phyloP scores from a whole-genome alignment of 1,139 yeast genomes.

The Candida sanyaensis region DNA sequence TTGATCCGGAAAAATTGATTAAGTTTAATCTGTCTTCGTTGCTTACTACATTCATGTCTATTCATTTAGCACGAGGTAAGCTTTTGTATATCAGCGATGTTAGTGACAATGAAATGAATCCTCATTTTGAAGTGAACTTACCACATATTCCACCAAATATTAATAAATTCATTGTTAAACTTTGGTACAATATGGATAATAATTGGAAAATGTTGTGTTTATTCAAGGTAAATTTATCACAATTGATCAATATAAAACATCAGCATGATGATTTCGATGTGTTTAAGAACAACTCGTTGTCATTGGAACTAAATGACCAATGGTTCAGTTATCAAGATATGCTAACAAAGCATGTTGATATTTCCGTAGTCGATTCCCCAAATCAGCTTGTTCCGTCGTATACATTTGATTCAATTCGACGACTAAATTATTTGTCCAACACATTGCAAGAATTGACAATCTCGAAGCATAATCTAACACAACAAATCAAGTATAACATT shows the following conservation, averaged over 20 bases:
- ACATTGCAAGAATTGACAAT: conserved; percentile 33
- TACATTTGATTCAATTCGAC: conserved; percentile 37
- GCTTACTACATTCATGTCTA: conserved; percentile 29
- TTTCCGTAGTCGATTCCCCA: neutral
- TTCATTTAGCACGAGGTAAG: conserved; percentile 22
- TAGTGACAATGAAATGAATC: conserved; percentile 23
- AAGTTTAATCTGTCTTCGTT: conserved; percentile 16
- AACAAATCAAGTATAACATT: conserved; percentile 19
- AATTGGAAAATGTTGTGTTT: conserved; percentile 25
- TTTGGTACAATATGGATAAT: conserved; percentile 22
- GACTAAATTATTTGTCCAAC: conserved; percentile 29
- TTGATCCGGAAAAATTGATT: conserved; percentile 7
- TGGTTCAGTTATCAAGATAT: conserved; percentile 22
- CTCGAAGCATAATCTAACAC: conserved; percentile 20
- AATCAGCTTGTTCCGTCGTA: conserved; percentile 24
- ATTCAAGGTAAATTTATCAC: conserved; percentile 22
- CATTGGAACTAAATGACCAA: conserved; percentile 24
- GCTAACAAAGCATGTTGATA: conserved; percentile 2
- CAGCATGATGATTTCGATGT: conserved; percentile 17
- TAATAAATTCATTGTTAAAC: conserved; percentile 21
- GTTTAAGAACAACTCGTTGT: conserved; percentile 26
- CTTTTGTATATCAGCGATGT: conserved; percentile 42
- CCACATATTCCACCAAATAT: conserved; percentile 22
- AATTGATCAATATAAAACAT: conserved; percentile 18
- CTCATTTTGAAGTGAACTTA: conserved; percentile 31